A percentile compares a stretch with the other conserved stretches of the same genome.
Conservation (phyloP, 805 yeast genomes). For the Pichia nanzhaoensis region DNA sequence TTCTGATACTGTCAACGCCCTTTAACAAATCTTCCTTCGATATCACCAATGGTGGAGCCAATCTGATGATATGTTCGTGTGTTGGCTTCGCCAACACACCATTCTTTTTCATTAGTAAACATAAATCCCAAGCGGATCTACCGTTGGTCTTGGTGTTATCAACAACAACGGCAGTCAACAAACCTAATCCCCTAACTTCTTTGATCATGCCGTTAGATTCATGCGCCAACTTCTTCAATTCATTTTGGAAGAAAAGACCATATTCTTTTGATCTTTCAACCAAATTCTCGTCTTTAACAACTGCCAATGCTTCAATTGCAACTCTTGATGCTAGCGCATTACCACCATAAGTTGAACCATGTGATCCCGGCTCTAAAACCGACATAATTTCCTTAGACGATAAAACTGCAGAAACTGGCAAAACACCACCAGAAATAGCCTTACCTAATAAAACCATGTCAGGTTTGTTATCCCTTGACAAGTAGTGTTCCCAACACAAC, state of each 20-base stretch:
- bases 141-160: constrained; percentile 80
- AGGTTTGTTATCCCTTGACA: constrained; percentile 55
- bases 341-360: constrained; percentile 97
- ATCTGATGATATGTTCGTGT: constrained; percentile 89
- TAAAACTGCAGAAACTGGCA: constrained; percentile 87
- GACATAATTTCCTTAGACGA: constrained; percentile 88
- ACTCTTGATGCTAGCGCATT: constrained; percentile 91
- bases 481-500: constrained; percentile 77
- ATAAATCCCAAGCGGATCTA: constrained; percentile 93
- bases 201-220: constrained; percentile 48
- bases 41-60: constrained; percentile 94
- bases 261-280: constrained; percentile 68
- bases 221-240: constrained; percentile 42
- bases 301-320: constrained; percentile 88
- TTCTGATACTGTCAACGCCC: constrained; percentile 71
- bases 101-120: constrained; percentile 77
- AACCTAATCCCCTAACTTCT: constrained; percentile 77
- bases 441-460: constrained; percentile 87
- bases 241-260: constrained; percentile 62
- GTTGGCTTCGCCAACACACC: constrained; percentile 94
- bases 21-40: constrained; percentile 75
- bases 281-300: constrained; percentile 79
- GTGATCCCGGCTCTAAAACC: constrained; percentile 88
- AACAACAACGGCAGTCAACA: constrained; percentile 85
- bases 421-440: constrained; percentile 92